Conservation (phyloP, 2,329 filamentous ascomycete genomes). For the Fusarium sp. region DNA sequence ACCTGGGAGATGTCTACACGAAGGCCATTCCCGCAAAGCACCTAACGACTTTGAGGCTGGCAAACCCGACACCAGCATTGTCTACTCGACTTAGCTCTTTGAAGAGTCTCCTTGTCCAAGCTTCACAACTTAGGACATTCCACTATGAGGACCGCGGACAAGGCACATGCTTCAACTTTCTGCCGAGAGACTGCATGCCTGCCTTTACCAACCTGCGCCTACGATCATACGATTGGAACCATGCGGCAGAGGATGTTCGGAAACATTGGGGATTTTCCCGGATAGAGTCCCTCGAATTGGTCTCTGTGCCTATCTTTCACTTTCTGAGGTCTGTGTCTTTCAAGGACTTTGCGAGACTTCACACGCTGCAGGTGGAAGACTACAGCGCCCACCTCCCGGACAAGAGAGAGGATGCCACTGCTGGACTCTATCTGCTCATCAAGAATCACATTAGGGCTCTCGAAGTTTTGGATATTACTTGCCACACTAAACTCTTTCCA, state of each 20-base stretch:
- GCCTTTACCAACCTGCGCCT: constrained; percentile 56
- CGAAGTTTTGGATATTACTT: constrained; percentile 54
- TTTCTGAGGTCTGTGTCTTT: constrained; percentile 59
- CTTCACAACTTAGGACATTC: constrained; percentile 53
- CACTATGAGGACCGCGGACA: constrained; percentile 59
- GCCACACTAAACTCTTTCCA: constrained; percentile 55
- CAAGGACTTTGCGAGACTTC: constrained; percentile 51
- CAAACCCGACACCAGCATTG: constrained; percentile 54
- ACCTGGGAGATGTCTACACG: constrained; percentile 52
- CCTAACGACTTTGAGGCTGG: constrained; percentile 56
- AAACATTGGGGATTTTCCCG: constrained; percentile 61
- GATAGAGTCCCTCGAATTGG: constrained; percentile 55
- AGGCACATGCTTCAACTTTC: constrained; percentile 59
- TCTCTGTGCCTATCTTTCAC: constrained; percentile 58
- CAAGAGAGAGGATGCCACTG: constrained; percentile 54
- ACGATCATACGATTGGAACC: constrained; percentile 63
- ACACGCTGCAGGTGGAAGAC: constrained; percentile 58
- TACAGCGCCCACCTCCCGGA: constrained; percentile 56
- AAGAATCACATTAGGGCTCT: constrained; percentile 53
- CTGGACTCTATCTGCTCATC: constrained; percentile 54
- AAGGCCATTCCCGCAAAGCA: constrained; percentile 53
- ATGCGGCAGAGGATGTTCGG: constrained; percentile 52
- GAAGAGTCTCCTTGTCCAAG: constrained; percentile 56
- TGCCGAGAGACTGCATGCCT: constrained; percentile 55
- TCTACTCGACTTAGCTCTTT: constrained; percentile 55